Evolutionary conservation across 805 yeast species (phyloP).

Genomic region (Cyberlindnera mississippiensis): DNA sequence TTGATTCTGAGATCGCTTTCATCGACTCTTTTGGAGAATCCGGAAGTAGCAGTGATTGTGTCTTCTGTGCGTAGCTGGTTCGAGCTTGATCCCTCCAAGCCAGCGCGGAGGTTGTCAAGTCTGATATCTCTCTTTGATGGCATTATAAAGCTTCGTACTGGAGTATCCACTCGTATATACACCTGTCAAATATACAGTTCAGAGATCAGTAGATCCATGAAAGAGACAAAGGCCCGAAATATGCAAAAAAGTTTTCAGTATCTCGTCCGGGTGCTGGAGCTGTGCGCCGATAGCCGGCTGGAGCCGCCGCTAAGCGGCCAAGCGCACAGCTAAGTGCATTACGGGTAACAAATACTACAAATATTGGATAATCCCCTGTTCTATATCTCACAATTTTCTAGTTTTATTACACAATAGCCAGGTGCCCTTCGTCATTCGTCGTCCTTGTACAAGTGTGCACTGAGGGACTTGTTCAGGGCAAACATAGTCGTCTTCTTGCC

Average conservation of each 20-base stretch:
- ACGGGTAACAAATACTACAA: not conserved
- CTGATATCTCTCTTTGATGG: not conserved
- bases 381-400: too few relatives aligned
- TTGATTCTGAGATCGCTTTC: slow-evolving; percentile 5
- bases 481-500: slow-evolving; percentile 59
- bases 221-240: too few relatives aligned
- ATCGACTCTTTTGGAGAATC: slow-evolving; percentile 7
- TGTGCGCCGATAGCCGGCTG: not conserved
- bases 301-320: not conserved
- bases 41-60: slow-evolving; percentile 5
- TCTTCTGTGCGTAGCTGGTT: not conserved
- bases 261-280: not conserved
- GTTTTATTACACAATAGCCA: too few relatives aligned
- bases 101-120: not conserved
- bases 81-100: not conserved
- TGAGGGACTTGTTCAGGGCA: slow-evolving; percentile 50
- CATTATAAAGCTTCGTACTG: too few relatives aligned
- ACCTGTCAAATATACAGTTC: too few relatives aligned
- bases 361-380: too few relatives aligned
- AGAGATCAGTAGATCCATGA: too few relatives aligned
- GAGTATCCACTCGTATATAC: too few relatives aligned
- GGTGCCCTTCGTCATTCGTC: slow-evolving; percentile 18
- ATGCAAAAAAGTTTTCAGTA: not conserved
- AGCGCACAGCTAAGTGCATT: not conserved
- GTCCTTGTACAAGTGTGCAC: slow-evolving; percentile 44